A percentile compares a stretch with the other conserved stretches of the same genome.
phyloP scores from a whole-genome alignment of 2,329 filamentous ascomycete species.

The Neonectria punicea region DNA sequence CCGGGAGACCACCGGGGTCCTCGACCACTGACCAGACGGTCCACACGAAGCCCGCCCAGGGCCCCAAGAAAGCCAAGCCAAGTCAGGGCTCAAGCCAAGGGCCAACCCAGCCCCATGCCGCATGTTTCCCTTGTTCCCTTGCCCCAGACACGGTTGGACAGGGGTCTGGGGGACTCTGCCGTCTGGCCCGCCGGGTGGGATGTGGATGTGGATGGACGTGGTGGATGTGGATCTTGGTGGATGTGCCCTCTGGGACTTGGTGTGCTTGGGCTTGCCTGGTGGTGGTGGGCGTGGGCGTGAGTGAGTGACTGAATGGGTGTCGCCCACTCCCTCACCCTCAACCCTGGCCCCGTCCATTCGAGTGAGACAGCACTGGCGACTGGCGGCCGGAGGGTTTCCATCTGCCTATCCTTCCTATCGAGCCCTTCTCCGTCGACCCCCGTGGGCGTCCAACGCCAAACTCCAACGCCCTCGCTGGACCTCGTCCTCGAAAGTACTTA shows the following conservation, averaged over 20 bases:
- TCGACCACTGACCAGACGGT: slow-evolving; percentile 3
- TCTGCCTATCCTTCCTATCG: slow-evolving; percentile 44
- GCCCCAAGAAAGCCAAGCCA: slow-evolving; percentile 24
- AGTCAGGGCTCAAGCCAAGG: slow-evolving; percentile 25
- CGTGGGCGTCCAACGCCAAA: slow-evolving; percentile 48
- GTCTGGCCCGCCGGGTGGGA: slow-evolving; percentile 42
- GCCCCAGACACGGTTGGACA: slow-evolving; percentile 44
- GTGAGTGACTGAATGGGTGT: no score
- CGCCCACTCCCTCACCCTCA: slow-evolving; percentile 29
- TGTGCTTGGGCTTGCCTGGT: slow-evolving; percentile 14
- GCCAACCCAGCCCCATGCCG: slow-evolving; percentile 34
- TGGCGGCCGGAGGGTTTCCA: slow-evolving; percentile 39
- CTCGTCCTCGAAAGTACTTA: slow-evolving; percentile 57
- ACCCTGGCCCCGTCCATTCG: slow-evolving; percentile 53
- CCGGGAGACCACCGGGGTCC: slow-evolving; percentile 20
- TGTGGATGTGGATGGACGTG: slow-evolving; percentile 35
- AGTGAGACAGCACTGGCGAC: slow-evolving; percentile 58
- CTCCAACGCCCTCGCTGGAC: slow-evolving; percentile 33
- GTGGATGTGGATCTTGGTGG: slow-evolving; percentile 39
- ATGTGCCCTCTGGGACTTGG: slow-evolving; percentile 21
- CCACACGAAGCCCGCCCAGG: slow-evolving; percentile 23
- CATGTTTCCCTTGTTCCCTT: slow-evolving; percentile 47
- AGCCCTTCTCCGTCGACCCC: slow-evolving; percentile 42
- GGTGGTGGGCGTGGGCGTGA: no score
- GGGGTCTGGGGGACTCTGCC: slow-evolving; percentile 43